Evolutionary conservation across 495 filamentous ascomycete genomes (phyloP), one percentile per base, ranked within the genome.

Genomic region (Daldinia caldariorum): DNA sequence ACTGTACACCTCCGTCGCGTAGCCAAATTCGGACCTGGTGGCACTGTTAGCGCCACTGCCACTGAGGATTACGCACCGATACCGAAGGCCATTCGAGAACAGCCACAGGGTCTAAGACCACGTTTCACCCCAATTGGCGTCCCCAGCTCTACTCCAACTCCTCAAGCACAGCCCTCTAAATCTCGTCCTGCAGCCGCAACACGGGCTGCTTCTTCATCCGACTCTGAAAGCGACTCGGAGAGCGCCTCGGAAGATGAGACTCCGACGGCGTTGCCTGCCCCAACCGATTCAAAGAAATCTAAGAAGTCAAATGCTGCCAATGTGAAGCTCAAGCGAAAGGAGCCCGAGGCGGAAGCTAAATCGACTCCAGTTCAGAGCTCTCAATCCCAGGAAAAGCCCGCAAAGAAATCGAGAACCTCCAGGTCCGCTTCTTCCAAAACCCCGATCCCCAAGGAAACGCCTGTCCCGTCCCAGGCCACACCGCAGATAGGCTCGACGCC

Each of bases 61-160:
- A 67, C 76, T 31, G 55, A 77, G 2, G 39, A 67, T 9, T 66
- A 78, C 9, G 53, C 67, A 13, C 63, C 77, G 0, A 59, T 74
- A 6, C 56, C 75, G 0, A 80, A 73, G 20, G 47, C 76, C 10
- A 70, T 81, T 35, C 77, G 83, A 20, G 71, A 78, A n/a, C 83
- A 85, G 57, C 83, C 83, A 22, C 72, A 79, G 57, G 79, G 78
- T n/a, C 74, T 85, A 31, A 82, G 72, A 70, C 68, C 75, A 50
- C 81, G 83, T 38, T 83, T 76, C 65, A 74, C 72, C 14, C 81
- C 83, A 2, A 77, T 83, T 41, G 83, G 83, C 6, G 80, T 80
- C 26, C 66, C 78, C 5, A 74, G 62, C 26, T 63, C 72, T 9
- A 22, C 43, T 13, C 60, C 20, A 6, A 22, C 43, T 13, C 60